Base-by-base conservation (phyloP, 495 filamentous ascomycete genomes). In the Penicillium taxi region DNA sequence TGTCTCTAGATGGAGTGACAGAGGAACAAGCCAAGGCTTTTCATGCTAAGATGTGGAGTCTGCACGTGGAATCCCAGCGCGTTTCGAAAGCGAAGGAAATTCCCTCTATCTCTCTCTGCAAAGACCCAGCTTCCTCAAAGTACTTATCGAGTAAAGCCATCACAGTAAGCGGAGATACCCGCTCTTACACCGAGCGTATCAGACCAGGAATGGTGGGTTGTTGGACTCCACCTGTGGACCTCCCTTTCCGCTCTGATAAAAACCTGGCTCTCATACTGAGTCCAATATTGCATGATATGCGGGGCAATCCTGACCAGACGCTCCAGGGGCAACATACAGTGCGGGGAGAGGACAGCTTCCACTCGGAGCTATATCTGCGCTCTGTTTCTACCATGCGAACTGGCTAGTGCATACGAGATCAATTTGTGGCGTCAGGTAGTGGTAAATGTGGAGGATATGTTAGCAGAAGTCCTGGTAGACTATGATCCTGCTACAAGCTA, bases 401-500 rank as follows among this genome's bases (percentile, higher is more conserved):
- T 58, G 46, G 41, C 55, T 4, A 53, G 50, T 23, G 42, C 59
- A 26, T 67, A 55, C 40, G 52, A 50, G 26, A n/a, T 68, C 2
- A 26, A 45, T 37, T 7, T 61, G 16, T 56, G 48, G 58, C 35
- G 34, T 22, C 55, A 62, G 35, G 33, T 44, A 6, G 48, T 58
- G 1, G 42, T 66, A 1, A 22, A 16, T 19, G 46, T 54, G 6
- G 47, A 50, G 8, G 37, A 56, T 33, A 63, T 67, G 53, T 47
- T 56, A 36, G 42, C 16, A 3, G 63, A 67, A 41, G 53, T 61
- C 18, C 23, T 60, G 24, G 37, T 66, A 39, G 59, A 69, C 49
- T 67, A 57, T 45, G 63, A 67, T 52, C 21, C 41, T 16, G 52
- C 46, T 1, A 59, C 60, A 18, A 39, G 64, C 37, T 68, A 59